Percentiles rank a stretch among this genome's conserved stretches.
These are phyloP conservation scores for Thuidium tamariscinum DNA, from an alignment of 225 moss, liverwort and hornwort species.

Conservation along the genomic window DNA sequence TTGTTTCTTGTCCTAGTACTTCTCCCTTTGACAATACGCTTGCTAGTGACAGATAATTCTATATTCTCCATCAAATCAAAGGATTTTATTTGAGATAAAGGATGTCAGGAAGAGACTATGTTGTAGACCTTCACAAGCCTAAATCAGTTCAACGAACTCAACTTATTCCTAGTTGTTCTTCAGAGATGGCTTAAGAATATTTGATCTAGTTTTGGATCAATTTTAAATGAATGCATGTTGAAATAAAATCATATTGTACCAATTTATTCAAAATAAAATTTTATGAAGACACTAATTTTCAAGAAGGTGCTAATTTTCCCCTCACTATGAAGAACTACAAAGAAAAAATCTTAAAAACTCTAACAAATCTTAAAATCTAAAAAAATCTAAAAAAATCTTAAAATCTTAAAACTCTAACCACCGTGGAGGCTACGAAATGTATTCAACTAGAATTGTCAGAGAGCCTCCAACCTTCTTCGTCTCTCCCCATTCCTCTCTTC, in stretches of 20 bases:
- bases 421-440: neutral
- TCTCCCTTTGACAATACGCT: accelerated
- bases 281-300: neutral
- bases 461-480: neutral
- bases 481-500: neutral
- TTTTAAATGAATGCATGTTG: neutral
- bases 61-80: neutral
- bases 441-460: neutral
- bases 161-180: neutral
- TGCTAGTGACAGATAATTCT: accelerated
- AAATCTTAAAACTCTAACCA: neutral
- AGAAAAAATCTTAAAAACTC: too few relatives aligned
- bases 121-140: neutral
- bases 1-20: neutral
- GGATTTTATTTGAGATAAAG: neutral
- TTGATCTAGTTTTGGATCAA: neutral
- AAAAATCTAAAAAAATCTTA: too few relatives aligned
- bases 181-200: neutral
- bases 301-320: neutral
- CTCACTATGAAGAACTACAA: accelerated
- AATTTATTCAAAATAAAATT: neutral
- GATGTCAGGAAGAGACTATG: neutral
- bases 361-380: too few relatives aligned
- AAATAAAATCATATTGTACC: neutral
- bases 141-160: neutral